Base-by-base conservation (phyloP, 202 grass and related monocot genomes). In the Carex sylvatica region DNA sequence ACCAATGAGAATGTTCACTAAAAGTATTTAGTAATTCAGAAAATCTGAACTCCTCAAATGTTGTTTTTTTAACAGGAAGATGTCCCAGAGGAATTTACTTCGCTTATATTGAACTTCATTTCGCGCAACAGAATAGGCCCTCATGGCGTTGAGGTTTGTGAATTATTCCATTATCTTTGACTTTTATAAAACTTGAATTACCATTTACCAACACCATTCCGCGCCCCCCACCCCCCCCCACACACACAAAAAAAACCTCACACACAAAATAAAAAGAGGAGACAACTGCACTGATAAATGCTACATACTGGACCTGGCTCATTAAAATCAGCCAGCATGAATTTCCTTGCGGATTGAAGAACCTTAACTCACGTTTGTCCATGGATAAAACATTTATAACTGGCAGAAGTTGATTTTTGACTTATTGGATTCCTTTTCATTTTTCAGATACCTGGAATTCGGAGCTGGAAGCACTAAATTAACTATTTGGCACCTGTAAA, bases 1-100 rank as follows among this genome's bases (percentile, higher is more conserved):
- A 53, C 70, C 72, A 9, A 15, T 35, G 9, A 53, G 44, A 38
- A 52, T 23, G 12, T 3, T 60, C 4, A 73, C 8, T 62, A 38
- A 76, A 76, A 58, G 33, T 78, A 35, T 76, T 36, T 55, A 66
- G 0, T 51, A 9, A 81, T 30, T 81, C 61, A 47, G 30, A 67
- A 33, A 82, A 54, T 51, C 15, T 69, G 46, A 55, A 69, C 61
- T 63, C 5, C 54, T 55, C 9, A 46, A 33, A 9, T 63, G 63
- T 63, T 56, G 10, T 40, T 35, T 35, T 71, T 58, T 81, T 87
- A 89, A 85, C 96, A 99, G 96, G 96, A 95, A 89, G 93, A 99
- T 80, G 96, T 87, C 49, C 93, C 96, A 51, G 91, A 99, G 67
- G 96, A 99, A 86, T 99, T 99, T 84, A 85, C 91, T 61, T 95